Conservation (phyloP, 257 asterid genomes). For the Nemophila menziesii region DNA sequence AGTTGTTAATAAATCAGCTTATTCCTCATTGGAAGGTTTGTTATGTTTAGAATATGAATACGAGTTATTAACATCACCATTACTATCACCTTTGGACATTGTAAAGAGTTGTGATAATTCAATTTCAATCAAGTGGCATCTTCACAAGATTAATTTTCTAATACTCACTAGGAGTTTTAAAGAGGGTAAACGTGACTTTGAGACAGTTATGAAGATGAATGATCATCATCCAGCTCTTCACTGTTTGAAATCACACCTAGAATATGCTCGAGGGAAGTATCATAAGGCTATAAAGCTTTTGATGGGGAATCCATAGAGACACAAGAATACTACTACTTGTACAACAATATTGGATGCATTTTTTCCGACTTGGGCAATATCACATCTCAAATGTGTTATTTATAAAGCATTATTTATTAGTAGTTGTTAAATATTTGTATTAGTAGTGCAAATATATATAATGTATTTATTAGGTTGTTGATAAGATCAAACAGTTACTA, state of each 20-base stretch:
- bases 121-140: conserved; percentile 54
- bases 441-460: no score
- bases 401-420: conserved; percentile 55
- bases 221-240: conserved; percentile 56
- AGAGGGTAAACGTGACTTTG: conserved; percentile 86
- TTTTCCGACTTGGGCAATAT: conserved; percentile 58
- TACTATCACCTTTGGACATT: conserved; percentile 54
- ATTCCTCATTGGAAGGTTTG: conserved; percentile 32
- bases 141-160: conserved; percentile 64
- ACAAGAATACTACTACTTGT: no score
- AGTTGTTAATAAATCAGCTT: conserved; percentile 39
- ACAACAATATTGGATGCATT: conserved; percentile 85
- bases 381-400: conserved; percentile 59
- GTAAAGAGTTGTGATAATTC: conserved; percentile 45
- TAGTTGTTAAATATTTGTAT: no score
- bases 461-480: no score
- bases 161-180: conserved; percentile 65
- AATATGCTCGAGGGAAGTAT: conserved; percentile 74
- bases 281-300: conserved; percentile 71
- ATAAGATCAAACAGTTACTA: no score
- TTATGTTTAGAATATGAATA: conserved; percentile 64
- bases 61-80: no score
- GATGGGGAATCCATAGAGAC: conserved; percentile 44
- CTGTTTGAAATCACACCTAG: conserved; percentile 83
- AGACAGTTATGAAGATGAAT: conserved; percentile 76